A percentile compares a stretch with the other conserved stretches of the same genome.
These are phyloP conservation scores for Hortiboletus flavorubellus DNA, from an alignment of 768 basidiomycete genomes.

Conservation along the genomic window DNA sequence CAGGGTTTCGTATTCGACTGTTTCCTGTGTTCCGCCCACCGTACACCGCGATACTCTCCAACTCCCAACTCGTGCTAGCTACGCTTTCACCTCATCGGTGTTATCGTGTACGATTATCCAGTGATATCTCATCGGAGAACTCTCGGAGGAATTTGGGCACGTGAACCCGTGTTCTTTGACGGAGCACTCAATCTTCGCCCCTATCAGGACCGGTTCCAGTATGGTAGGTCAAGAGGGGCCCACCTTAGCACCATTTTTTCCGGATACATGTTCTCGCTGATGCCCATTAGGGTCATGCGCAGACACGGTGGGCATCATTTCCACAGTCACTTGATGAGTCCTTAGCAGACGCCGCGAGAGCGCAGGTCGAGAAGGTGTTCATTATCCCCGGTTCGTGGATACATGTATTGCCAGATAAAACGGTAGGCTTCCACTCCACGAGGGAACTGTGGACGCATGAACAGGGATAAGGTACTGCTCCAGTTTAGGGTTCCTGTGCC, in stretches of 20 bases:
- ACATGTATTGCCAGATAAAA: conserved; percentile 26
- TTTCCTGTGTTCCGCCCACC: conserved; percentile 27
- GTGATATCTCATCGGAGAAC: conserved; percentile 42
- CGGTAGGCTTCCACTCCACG: conserved; percentile 10
- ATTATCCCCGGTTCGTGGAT: conserved; percentile 46
- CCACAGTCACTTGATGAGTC: no score
- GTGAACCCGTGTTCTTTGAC: conserved; percentile 42
- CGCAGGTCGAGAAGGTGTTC: conserved; percentile 33
- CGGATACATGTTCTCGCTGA: conserved; percentile 42
- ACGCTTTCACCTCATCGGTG: conserved; percentile 48
- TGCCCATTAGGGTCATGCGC: conserved; percentile 35
- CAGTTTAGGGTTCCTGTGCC: background rate
- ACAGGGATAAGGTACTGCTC: background rate
- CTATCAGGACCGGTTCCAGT: conserved; percentile 43
- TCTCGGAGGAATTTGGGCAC: conserved; percentile 40
- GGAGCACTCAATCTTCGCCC: conserved; percentile 52
- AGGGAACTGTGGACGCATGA: conserved; percentile 16
- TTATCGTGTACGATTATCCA: conserved; percentile 46
- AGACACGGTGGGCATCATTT: conserved; percentile 5
- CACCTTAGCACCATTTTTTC: conserved; percentile 43
- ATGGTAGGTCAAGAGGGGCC: conserved; percentile 42
- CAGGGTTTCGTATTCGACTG: conserved; percentile 22
- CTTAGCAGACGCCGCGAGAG: conserved; percentile 27
- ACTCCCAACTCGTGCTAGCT: conserved; percentile 47
- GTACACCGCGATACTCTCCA: conserved; percentile 31